Conservation (phyloP, 257 asterid genomes). For the Penstemon davidsonii region DNA sequence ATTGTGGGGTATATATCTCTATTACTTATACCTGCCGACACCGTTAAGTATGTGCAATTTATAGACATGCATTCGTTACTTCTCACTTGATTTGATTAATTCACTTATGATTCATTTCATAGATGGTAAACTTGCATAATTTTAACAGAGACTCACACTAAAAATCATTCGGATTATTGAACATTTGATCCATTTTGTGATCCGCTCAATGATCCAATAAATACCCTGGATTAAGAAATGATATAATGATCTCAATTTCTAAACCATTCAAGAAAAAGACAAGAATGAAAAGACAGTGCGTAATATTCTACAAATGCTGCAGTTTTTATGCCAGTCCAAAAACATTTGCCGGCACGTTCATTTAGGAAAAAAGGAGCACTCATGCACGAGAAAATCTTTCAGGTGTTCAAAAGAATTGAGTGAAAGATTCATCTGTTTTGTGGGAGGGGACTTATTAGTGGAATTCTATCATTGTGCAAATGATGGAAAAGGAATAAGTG, state of each 20-base stretch:
- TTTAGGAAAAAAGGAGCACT: slow-evolving; percentile 25
- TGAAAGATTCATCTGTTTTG: slow-evolving; percentile 21
- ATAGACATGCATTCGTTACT: no score
- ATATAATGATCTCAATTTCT: background rate
- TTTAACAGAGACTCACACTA: no score
- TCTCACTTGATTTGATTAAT: no score
- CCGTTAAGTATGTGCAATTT: no score
- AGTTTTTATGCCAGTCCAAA: slow-evolving; percentile 26
- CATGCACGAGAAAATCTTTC: slow-evolving; percentile 28
- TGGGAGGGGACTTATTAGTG: slow-evolving; percentile 16
- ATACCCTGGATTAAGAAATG: no score
- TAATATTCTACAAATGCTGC: slow-evolving; percentile 1
- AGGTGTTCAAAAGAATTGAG: background rate
- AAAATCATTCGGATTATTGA: no score
- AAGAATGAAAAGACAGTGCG: slow-evolving; percentile 17
- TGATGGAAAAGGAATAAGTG: background rate
- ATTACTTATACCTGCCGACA: no score
- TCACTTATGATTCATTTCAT: no score
- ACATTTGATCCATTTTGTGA: no score
- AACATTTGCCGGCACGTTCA: slow-evolving; percentile 29
- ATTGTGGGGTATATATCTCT: no score
- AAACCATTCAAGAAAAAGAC: background rate
- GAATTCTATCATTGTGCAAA: slow-evolving; percentile 31
- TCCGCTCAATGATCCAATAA: no score
- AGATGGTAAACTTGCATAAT: no score